Percentiles rank a stretch among this genome's conserved stretches.
phyloP scores from a whole-genome alignment of 305 asterid species.

The Galium porrigens region DNA sequence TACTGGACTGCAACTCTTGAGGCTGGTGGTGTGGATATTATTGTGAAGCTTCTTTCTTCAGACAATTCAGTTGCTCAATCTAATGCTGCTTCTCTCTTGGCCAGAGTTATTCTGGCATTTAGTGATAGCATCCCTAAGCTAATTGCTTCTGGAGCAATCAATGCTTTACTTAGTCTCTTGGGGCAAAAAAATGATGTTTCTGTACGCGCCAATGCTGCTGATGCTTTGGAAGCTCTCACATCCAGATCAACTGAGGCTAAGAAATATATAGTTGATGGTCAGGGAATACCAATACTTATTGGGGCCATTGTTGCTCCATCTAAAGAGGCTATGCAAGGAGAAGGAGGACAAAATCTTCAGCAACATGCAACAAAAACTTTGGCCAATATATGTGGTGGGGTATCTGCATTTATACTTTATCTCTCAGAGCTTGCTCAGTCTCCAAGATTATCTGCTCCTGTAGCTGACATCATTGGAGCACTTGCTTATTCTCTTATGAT shows the following conservation, averaged over 20 bases:
- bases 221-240: slow-evolving; percentile 68
- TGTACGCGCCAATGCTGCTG: slow-evolving; percentile 76
- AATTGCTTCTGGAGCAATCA: slow-evolving; percentile 55
- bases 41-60: slow-evolving; percentile 58
- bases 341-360: slow-evolving; percentile 61
- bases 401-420: slow-evolving; percentile 41
- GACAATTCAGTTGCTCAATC: slow-evolving; percentile 51
- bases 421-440: slow-evolving; percentile 79
- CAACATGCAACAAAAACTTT: slow-evolving; percentile 48
- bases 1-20: slow-evolving; percentile 62
- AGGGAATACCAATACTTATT: slow-evolving; percentile 54
- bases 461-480: slow-evolving; percentile 72
- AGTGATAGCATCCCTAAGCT: slow-evolving; percentile 51
- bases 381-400: slow-evolving; percentile 64
- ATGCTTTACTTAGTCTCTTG: slow-evolving; percentile 47
- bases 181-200: slow-evolving; percentile 45
- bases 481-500: slow-evolving; percentile 72
- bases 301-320: slow-evolving; percentile 74
- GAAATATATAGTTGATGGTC: slow-evolving; percentile 42
- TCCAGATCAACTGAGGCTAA: slow-evolving; percentile 49
- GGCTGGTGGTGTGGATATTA: slow-evolving; percentile 64
- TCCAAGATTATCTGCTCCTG: slow-evolving; percentile 66
- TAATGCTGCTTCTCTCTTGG: slow-evolving; percentile 78
- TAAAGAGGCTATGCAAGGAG: slow-evolving; percentile 71
- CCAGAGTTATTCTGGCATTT: slow-evolving; percentile 46